Evolutionary conservation across 306 rosid genomes (phyloP).

Genomic region (Cicer cuneatum): DNA sequence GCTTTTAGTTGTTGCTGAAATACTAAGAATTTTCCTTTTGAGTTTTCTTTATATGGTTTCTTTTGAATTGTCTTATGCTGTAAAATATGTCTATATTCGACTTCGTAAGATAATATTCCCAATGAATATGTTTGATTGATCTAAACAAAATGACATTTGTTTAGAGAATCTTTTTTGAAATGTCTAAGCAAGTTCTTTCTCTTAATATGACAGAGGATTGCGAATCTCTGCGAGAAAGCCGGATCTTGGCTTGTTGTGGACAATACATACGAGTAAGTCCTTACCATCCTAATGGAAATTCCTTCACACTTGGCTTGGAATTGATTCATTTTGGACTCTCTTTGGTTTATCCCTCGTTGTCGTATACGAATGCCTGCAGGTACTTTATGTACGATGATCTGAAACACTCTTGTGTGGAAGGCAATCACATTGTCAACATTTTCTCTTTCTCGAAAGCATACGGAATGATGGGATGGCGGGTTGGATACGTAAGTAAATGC

Average conservation of each 20-base stretch:
- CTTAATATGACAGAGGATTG: constrained; percentile 72
- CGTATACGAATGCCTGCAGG: constrained; percentile 59
- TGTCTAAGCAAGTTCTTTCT: constrained; percentile 46
- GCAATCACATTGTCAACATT: constrained; percentile 82
- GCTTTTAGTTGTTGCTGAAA: constrained; percentile 4
- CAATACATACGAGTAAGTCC: constrained; percentile 86
- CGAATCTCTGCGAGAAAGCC: constrained; percentile 73
- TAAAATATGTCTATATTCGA: constrained; percentile 6
- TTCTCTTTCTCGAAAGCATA: constrained; percentile 96
- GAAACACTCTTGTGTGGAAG: constrained; percentile 86
- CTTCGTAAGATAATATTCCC: neutral
- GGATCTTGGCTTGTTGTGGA: constrained; percentile 94
- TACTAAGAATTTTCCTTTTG: neutral
- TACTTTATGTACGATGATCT: constrained; percentile 92
- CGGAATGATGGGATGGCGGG: constrained; percentile 99
- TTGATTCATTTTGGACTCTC: neutral
- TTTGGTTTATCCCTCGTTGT: neutral
- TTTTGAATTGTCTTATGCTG: constrained; percentile 8
- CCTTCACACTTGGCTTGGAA: neutral
- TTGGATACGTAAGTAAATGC: constrained; percentile 81
- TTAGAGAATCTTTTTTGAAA: neutral
- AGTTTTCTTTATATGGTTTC: constrained; percentile 4
- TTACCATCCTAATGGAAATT: constrained; percentile 18
- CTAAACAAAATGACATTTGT: neutral
- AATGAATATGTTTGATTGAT: constrained; percentile 32